Percentiles rank a stretch among this genome's conserved stretches.
These are phyloP conservation scores for Lichtheimia ramosa DNA, from an alignment of 371 early-diverging fungal genomes.

Conservation along the genomic window DNA sequence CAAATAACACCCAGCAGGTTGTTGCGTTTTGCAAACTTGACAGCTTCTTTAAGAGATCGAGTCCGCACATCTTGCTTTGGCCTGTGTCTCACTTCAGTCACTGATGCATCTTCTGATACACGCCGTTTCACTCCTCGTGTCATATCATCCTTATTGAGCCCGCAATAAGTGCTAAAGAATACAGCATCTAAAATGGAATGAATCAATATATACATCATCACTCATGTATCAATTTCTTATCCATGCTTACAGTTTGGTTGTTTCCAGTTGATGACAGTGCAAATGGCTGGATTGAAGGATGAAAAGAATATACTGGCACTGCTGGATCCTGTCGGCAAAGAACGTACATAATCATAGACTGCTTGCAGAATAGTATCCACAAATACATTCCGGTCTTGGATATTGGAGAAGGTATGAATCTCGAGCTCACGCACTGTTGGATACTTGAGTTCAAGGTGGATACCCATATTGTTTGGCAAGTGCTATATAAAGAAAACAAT, in stretches of 20 bases:
- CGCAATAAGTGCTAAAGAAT: conserved; percentile 81
- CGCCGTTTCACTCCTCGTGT: conserved; percentile 43
- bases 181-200: conserved; percentile 68
- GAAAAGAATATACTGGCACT: conserved; percentile 69
- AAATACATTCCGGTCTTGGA: conserved; percentile 72
- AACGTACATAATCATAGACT: conserved; percentile 70
- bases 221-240: background rate
- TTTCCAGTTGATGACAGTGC: conserved; percentile 95
- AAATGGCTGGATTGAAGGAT: conserved; percentile 87
- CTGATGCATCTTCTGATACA: conserved; percentile 1
- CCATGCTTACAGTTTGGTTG: conserved; percentile 89
- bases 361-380: conserved; percentile 84
- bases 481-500: conserved; percentile 37
- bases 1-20: conserved; percentile 90
- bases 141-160: conserved; percentile 54
- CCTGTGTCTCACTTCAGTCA: conserved; percentile 10
- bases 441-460: conserved; percentile 84
- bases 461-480: conserved; percentile 74
- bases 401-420: conserved; percentile 51
- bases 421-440: conserved; percentile 66
- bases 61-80: conserved; percentile 46
- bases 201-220: background rate
- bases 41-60: conserved; percentile 67
- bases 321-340: conserved; percentile 28
- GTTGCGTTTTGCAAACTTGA: conserved; percentile 69